Evolutionary conservation across 23 red algal species (phyloP).

Genomic region (Gracilaria vermiculophylla): DNA sequence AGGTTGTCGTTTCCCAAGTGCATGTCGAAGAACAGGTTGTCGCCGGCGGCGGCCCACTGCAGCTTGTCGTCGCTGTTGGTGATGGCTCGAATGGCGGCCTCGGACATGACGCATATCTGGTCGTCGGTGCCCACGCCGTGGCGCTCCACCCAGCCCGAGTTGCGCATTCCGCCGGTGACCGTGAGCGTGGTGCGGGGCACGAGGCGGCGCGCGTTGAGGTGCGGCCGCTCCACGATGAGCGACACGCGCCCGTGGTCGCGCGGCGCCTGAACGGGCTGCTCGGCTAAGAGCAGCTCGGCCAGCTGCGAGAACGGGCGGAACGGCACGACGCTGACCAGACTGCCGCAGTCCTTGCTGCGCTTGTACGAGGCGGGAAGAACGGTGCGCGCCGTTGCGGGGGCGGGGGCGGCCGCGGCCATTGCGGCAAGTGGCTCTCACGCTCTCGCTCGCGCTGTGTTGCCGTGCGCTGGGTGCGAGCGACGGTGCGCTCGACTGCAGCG

Average conservation of each 20-base stretch:
- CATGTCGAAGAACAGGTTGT: constrained; percentile 64
- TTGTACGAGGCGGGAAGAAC: not conserved
- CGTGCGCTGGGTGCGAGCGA: too few species aligned
- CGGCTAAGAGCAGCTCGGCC: not conserved
- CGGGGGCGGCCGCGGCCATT: not conserved
- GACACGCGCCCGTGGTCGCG: constrained; percentile 6
- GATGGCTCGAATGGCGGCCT: constrained; percentile 44
- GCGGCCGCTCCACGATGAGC: constrained; percentile 30
- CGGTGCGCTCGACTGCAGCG: too few species aligned
- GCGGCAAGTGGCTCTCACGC: too few species aligned
- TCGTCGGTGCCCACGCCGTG: not conserved
- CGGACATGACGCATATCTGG: constrained; percentile 57
- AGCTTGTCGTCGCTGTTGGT: not conserved
- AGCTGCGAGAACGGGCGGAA: not conserved
- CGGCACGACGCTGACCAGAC: not conserved
- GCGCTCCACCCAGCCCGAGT: constrained; percentile 29
- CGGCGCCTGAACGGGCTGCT: not conserved
- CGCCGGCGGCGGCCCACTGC: constrained; percentile 50
- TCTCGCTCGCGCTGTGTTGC: too few species aligned
- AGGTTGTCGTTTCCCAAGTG: constrained; percentile 37
- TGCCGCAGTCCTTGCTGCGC: not conserved
- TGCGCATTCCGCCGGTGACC: not conserved
- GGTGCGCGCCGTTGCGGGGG: not conserved
- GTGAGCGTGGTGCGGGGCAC: not conserved
- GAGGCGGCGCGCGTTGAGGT: constrained; percentile 4